Base-by-base conservation (phyloP, 495 filamentous ascomycete genomes). In the Trichocladium uniseriatum region DNA sequence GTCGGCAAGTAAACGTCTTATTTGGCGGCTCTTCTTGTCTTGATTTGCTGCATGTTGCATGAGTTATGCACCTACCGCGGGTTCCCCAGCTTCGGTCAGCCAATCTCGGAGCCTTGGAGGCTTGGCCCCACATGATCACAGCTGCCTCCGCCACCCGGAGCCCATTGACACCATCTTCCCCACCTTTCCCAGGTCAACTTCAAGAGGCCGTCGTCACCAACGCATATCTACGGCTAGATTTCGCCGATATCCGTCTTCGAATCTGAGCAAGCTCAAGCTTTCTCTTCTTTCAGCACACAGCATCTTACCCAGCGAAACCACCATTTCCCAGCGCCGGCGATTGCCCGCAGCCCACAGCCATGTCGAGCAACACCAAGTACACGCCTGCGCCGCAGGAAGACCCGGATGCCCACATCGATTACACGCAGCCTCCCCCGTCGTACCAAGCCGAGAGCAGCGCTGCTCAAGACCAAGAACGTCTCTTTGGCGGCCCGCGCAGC, bases 381-480 rank as follows among this genome's bases (percentile, higher is more conserved):
- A 71, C 79, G 46, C 71, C 76, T 15, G 84, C 83, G 56, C 75
- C 84, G 28, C 82, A 85, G 70, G 79, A 84, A 52, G 84, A 89
- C 68, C 86, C 84, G 27, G 83, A 87, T 44, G 67, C 58, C 21
- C 57, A 59, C 24, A 53, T 68, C 53, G 60, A 66, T 52, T 96
- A 87, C 76, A 77, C 84, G 41, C 88, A 92, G 63, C 75, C 90
- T 55, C 92, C 92, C 53, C 92, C 92, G 6, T 82, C 82, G 15
- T 91, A 91, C 71, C 78, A 81, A 54, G 69, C 57, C 37, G 45
- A 62, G 46, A 48, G 53, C 53, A 62, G 53, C 61, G 58, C 63
- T 36, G 65, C 68, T 31, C 65, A 72, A 40, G 57, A 64, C 49
- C 41, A 58, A 39, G 62, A 66, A 34, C 66, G 59, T 31, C 57